A percentile compares a stretch with the other conserved stretches of the same genome.
These are phyloP conservation scores for Mariannaea sp. DNA, from an alignment of 2,329 filamentous ascomycete genomes.

Conservation along the genomic window DNA sequence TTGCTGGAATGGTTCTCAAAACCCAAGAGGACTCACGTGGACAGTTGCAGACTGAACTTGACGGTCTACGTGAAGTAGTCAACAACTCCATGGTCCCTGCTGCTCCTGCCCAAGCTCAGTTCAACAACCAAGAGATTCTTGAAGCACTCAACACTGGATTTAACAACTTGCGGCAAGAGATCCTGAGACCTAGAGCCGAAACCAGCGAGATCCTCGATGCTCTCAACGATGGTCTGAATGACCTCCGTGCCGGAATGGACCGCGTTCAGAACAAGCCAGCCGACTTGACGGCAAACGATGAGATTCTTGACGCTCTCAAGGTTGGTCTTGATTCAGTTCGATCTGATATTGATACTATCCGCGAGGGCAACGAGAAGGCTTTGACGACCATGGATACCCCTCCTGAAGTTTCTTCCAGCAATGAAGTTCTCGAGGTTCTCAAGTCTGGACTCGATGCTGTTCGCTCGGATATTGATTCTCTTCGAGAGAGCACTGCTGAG, in stretches of 20 bases:
- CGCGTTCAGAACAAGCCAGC: constrained; percentile 76
- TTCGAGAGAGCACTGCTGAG: constrained; percentile 62
- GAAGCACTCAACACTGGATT: constrained; percentile 73
- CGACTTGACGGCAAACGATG: constrained; percentile 83
- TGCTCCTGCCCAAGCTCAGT: constrained; percentile 49
- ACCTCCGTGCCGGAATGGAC: constrained; percentile 78
- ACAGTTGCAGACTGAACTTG: constrained; percentile 80
- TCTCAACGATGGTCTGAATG: constrained; percentile 83
- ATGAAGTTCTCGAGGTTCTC: constrained; percentile 86
- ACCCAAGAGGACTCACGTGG: constrained; percentile 57
- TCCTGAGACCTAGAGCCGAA: constrained; percentile 69
- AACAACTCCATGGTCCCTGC: constrained; percentile 69
- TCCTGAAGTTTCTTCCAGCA: constrained; percentile 68
- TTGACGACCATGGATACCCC: constrained; percentile 46
- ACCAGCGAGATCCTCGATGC: constrained; percentile 89
- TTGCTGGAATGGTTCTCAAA: constrained; percentile 63
- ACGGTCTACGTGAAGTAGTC: constrained; percentile 78
- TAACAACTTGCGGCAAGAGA: constrained; percentile 74
- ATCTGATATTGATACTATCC: constrained; percentile 77
- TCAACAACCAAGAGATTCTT: constrained; percentile 68
- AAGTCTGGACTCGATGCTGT: constrained; percentile 80
- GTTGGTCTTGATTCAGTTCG: constrained; percentile 77
- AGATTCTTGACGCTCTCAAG: constrained; percentile 86
- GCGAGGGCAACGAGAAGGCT: constrained; percentile 60
- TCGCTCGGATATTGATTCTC: constrained; percentile 75